Evolutionary conservation across 129 eudicot genomes (phyloP), one percentile per base, ranked within the genome.

Genomic region (Lonicera japonica): DNA sequence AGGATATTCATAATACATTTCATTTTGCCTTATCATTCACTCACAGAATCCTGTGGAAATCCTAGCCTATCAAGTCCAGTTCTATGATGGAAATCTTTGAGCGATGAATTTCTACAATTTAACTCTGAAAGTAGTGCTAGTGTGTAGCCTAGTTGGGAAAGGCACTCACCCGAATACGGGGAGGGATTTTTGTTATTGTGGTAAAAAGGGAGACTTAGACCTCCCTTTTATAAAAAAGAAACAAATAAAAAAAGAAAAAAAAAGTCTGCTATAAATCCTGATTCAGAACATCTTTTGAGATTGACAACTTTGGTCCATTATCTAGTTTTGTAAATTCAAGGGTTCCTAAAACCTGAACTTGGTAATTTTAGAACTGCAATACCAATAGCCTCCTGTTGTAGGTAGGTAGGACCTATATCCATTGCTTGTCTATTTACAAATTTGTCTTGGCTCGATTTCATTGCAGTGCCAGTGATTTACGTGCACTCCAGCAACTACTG

Each of bases 381-480:
- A 38, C 43, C 10, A 38, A 38, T 38, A 38, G 10, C 43, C 43
- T 38, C 43, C 43, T 10, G 10, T 10, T 4, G 5, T 38, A 38
- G 10, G 43, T 38, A 38, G 43, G 43, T 38, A 38, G 43, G 43
- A 38, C 43, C 43, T 38, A 38, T 10, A 38, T 5, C 43, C 43
- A 38, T 38, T 38, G 43, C 6, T 38, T 38, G 43, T 16, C n/a
- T 13, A 60, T 60, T 39, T 60, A 60, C 25, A 9, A 60, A 10
- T 36, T 12, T 60, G 36, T 53, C 15, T 11, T 39, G 57, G 47
- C 15, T 47, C 0, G 22, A 6, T 34, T 62, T 25, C 2, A n/a
- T 68, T 74, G 77, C 86, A 92, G 98, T 61, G 86, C 69, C 47
- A 65, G 65, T 57, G 95, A 92, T 80, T 66, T 92, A 77, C 83